These are phyloP conservation scores for Saccharum spontaneum DNA, from an alignment of 176 grass and related monocot genomes.

Conservation along the genomic window DNA sequence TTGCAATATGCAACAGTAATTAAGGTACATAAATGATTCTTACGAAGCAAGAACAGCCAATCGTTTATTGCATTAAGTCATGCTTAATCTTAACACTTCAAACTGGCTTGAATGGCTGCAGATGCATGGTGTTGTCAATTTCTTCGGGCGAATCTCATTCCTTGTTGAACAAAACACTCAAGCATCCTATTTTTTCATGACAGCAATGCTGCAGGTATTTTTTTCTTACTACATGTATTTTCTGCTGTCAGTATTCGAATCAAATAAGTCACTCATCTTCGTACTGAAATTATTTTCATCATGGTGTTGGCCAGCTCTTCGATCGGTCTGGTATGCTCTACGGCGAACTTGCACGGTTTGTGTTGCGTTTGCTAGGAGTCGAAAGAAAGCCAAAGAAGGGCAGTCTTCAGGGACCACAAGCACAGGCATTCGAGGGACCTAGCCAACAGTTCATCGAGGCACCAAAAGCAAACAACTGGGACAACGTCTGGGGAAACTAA, in stretches of 20 bases:
- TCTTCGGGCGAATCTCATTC: slow-evolving; percentile 84
- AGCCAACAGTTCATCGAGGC: slow-evolving; percentile 42
- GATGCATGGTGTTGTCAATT: slow-evolving; percentile 87
- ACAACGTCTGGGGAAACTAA: slow-evolving; percentile 74
- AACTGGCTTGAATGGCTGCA: slow-evolving; percentile 39
- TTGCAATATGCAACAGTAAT: background rate
- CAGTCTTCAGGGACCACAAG: slow-evolving; percentile 33
- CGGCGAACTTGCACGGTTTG: slow-evolving; percentile 79
- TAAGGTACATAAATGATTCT: background rate
- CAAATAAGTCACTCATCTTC: background rate
- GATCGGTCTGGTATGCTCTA: slow-evolving; percentile 88
- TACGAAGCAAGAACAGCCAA: background rate
- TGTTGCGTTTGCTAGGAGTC: slow-evolving; percentile 66
- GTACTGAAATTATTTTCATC: slow-evolving; percentile 2
- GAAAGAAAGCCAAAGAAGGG: slow-evolving; percentile 62
- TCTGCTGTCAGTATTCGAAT: background rate
- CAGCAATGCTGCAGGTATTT: slow-evolving; percentile 74
- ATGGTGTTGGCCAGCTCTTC: slow-evolving; percentile 56
- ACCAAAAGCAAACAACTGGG: slow-evolving; percentile 63
- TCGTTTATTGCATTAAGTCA: background rate
- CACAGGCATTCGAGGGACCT: slow-evolving; percentile 36
- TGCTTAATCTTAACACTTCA: background rate
- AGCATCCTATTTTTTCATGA: slow-evolving; percentile 86
- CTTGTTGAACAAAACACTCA: slow-evolving; percentile 91
- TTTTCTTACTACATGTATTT: background rate